phyloP scores from a whole-genome alignment of 2,329 filamentous ascomycete species.

The Colletotrichum cuscutae region DNA sequence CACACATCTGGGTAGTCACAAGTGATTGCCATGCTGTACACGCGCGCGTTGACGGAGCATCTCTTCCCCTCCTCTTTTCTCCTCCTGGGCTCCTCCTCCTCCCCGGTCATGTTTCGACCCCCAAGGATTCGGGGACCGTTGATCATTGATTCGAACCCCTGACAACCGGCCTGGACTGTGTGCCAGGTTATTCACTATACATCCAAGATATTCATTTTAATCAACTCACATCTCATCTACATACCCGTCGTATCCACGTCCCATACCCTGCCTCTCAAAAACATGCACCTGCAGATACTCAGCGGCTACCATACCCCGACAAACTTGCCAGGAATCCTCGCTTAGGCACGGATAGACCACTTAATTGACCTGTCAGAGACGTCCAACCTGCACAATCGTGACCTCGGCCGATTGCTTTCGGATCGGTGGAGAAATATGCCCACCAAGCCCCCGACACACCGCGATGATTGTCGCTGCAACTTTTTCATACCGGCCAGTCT shows the following conservation, averaged over 20 bases:
- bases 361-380: not conserved
- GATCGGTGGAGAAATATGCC: slow-evolving; percentile 11
- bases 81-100: not conserved
- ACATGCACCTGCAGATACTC: not conserved
- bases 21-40: not conserved
- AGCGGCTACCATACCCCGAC: slow-evolving; percentile 16
- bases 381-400: not conserved
- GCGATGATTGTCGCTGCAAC: not conserved
- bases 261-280: not conserved
- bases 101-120: not conserved
- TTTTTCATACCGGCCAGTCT: not conserved
- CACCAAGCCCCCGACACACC: not conserved
- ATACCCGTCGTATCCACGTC: not conserved
- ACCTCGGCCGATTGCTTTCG: slow-evolving; percentile 15
- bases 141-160: slow-evolving; percentile 25
- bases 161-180: not conserved
- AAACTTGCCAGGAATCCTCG: slow-evolving; percentile 2
- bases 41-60: not conserved
- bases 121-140: slow-evolving; percentile 11
- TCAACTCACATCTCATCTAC: not conserved
- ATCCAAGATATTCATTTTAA: not conserved
- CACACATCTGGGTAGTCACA: not conserved
- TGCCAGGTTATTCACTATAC: not conserved
- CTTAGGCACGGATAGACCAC: not conserved
- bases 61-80: not conserved